phyloP scores from a whole-genome alignment of 2,329 filamentous ascomycete genomes.

The Trichoderma arundinaceum region DNA sequence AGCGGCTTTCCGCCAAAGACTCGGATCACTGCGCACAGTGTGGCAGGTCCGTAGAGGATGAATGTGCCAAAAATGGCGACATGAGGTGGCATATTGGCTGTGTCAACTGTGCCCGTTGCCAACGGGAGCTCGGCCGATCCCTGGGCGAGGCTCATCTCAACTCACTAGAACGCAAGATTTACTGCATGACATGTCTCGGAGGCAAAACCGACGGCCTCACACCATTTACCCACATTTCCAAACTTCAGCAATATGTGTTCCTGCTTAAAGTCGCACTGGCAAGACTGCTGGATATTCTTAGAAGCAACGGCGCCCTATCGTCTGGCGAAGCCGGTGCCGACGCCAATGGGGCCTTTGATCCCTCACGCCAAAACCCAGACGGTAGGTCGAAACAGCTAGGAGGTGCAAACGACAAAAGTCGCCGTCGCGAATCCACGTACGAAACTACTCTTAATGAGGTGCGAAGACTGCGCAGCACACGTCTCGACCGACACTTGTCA shows the following conservation, averaged over 20 bases:
- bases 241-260: constrained; percentile 93
- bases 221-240: constrained; percentile 76
- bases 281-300: constrained; percentile 83
- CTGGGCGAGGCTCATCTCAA: constrained; percentile 75
- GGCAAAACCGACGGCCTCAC: constrained; percentile 58
- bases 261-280: constrained; percentile 90
- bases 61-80: constrained; percentile 78
- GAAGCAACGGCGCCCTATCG: constrained; percentile 80
- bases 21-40: constrained; percentile 87
- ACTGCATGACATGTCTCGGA: constrained; percentile 71
- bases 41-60: constrained; percentile 89
- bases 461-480: constrained; percentile 85
- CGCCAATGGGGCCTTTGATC: constrained; percentile 56
- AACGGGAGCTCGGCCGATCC: constrained; percentile 68
- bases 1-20: constrained; percentile 71
- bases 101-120: constrained; percentile 73
- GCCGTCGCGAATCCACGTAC: constrained; percentile 76
- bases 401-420: constrained; percentile 59
- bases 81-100: constrained; percentile 85
- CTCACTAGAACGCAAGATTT: constrained; percentile 68
- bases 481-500: constrained; percentile 91
- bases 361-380: constrained; percentile 61
- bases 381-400: constrained; percentile 72
- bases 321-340: constrained; percentile 65
- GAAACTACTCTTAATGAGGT: constrained; percentile 97